A percentile compares a stretch with the other conserved stretches of the same genome.
Evolutionary conservation across 352 stramenopile genomes (phyloP).

Genomic region (Globisporangium apiculatum): DNA sequence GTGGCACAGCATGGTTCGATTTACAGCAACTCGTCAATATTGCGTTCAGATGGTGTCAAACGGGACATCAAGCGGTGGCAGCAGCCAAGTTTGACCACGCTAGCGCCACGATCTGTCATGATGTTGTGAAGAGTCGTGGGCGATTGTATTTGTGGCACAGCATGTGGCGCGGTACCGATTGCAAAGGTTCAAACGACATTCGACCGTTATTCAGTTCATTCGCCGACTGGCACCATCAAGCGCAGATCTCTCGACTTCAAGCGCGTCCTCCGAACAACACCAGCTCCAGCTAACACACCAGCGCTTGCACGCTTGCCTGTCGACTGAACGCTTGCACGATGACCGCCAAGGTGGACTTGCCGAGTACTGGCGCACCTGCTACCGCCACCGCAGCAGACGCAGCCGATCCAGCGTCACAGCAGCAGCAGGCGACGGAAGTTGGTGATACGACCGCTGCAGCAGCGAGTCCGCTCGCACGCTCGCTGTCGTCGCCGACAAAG

Average conservation of each 20-base stretch:
- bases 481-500: constrained; percentile 9
- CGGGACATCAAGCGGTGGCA: neutral
- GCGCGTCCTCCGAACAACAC: too few relatives aligned
- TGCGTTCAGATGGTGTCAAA: neutral
- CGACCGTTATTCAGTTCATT: neutral
- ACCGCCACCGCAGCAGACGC: neutral
- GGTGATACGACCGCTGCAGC: neutral
- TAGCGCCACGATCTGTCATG: neutral
- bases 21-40: neutral
- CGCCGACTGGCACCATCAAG: neutral
- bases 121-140: neutral
- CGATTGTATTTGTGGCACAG: neutral
- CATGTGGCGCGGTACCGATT: neutral
- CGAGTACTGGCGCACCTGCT: neutral
- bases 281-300: too few relatives aligned
- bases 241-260: neutral
- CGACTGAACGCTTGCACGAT: neutral
- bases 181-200: neutral
- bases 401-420: neutral
- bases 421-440: neutral
- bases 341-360: neutral
- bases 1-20: too few relatives aligned
- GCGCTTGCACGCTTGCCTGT: too few relatives aligned
- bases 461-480: constrained; percentile 4
- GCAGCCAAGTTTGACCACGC: neutral